Evolutionary conservation across 371 early-diverging fungal genomes (phyloP).

Genomic region (Umbelopsis sp.): DNA sequence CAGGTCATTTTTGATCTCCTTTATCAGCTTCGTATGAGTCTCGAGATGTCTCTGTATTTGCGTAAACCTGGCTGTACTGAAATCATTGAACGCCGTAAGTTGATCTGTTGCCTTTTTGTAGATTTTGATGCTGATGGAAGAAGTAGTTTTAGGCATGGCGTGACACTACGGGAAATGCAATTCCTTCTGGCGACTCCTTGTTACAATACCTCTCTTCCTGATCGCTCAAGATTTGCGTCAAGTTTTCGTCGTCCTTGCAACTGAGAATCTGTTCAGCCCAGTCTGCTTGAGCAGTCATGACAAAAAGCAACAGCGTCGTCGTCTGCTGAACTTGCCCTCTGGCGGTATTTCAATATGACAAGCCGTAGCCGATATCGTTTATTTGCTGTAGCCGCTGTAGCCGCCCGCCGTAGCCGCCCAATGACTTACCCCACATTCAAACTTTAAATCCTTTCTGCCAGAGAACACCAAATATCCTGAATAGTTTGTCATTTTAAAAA

Average conservation of each 20-base stretch:
- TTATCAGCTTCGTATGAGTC: conserved; percentile 41
- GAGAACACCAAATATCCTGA: no score
- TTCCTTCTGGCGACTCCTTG: background rate
- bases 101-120: conserved; percentile 35
- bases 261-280: conserved; percentile 5
- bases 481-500: no score
- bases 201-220: conserved; percentile 4
- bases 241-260: conserved; percentile 5
- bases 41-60: conserved; percentile 49
- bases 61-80: conserved; percentile 49
- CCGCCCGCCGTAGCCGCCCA: no score
- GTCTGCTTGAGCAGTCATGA: background rate
- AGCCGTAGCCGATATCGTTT: no score
- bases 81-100: conserved; percentile 48
- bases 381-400: no score
- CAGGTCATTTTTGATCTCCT: conserved; percentile 44
- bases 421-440: no score
- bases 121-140: conserved; percentile 26
- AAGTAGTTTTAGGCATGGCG: background rate
- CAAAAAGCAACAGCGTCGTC: background rate
- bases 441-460: no score
- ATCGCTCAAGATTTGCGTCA: background rate
- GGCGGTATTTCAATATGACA: background rate
- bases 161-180: background rate
- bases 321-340: background rate